Conservation (phyloP, 2,329 filamentous ascomycete genomes). For the Akanthomyces dipterigenus region DNA sequence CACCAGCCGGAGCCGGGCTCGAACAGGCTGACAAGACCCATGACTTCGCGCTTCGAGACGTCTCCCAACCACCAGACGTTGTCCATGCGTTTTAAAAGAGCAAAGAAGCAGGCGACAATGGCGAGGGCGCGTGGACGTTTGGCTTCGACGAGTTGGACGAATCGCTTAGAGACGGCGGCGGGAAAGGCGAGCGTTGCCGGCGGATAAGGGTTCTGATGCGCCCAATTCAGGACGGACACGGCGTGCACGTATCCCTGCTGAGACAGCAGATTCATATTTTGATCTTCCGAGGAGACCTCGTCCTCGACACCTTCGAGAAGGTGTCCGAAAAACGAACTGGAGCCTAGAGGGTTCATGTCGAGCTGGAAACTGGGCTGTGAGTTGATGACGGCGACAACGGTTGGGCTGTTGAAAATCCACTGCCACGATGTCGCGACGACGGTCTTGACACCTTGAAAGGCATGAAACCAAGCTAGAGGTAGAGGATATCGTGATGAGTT, state of each 20-base stretch:
- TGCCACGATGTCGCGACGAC: conserved; percentile 59
- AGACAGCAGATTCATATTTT: conserved; percentile 24
- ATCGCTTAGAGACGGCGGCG: conserved; percentile 55
- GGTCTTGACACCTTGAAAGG: conserved; percentile 61
- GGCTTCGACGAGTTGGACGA: conserved; percentile 52
- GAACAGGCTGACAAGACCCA: conserved; percentile 54
- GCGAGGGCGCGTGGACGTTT: conserved; percentile 55
- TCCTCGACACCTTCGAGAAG: conserved; percentile 52
- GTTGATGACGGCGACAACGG: conserved; percentile 56
- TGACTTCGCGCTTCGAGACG: conserved; percentile 58
- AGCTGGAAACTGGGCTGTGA: conserved; percentile 57
- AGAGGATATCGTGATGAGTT: conserved; percentile 43
- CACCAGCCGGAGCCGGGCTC: conserved; percentile 54
- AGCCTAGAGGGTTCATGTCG: conserved; percentile 45
- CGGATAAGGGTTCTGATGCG: conserved; percentile 52
- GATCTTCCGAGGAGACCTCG: conserved; percentile 37
- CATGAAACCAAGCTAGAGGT: conserved; percentile 60
- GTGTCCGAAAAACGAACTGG: conserved; percentile 53
- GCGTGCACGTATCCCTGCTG: conserved; percentile 55
- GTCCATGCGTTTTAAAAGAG: conserved; percentile 55
- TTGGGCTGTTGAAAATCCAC: conserved; percentile 51
- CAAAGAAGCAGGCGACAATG: conserved; percentile 61
- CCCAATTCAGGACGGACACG: conserved; percentile 61
- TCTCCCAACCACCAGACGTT: conserved; percentile 64
- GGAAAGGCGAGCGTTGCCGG: conserved; percentile 57